A percentile compares a stretch with the other conserved stretches of the same genome.
Evolutionary conservation across 2,329 filamentous ascomycete species (phyloP).

Genomic region (Pyrenochaeta sp.): DNA sequence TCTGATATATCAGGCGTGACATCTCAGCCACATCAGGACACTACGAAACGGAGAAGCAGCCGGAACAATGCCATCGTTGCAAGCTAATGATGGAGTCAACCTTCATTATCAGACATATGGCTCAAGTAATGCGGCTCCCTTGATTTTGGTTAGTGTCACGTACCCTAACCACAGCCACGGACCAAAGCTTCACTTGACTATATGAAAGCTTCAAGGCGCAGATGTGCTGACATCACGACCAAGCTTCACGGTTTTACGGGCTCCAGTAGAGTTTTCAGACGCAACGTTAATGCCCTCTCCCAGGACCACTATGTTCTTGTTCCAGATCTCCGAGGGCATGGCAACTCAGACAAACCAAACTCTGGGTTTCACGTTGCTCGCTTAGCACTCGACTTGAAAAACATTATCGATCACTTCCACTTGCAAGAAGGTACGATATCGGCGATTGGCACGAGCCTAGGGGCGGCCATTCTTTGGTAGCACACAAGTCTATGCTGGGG

Average conservation of each 20-base stretch:
- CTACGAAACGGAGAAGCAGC: background rate
- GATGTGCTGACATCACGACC: conserved; percentile 3
- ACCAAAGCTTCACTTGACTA: background rate
- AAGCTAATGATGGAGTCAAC: conserved; percentile 23
- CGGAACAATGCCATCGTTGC: conserved; percentile 17
- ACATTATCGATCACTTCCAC: conserved; percentile 30
- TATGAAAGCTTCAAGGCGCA: background rate
- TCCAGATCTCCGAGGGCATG: conserved; percentile 38
- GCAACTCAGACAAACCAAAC: conserved; percentile 30
- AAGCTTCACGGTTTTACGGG: conserved; percentile 39
- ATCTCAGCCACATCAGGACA: background rate
- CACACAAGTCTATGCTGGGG: background rate
- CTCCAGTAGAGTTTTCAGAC: conserved; percentile 28
- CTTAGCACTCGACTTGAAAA: conserved; percentile 35
- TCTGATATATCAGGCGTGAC: background rate
- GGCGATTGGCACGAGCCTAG: conserved; percentile 30
- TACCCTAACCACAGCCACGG: background rate
- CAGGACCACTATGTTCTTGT: conserved; percentile 18
- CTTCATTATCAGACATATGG: conserved; percentile 24
- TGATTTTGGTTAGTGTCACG: conserved; percentile 21
- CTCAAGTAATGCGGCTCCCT: conserved; percentile 2
- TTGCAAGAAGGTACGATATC: conserved; percentile 13
- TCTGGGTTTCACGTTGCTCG: conserved; percentile 39
- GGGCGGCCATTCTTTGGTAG: conserved; percentile 34
- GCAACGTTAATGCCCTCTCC: conserved; percentile 20